Base-by-base conservation (phyloP, 495 filamentous ascomycete species). In the Aspergillus nanangensis region DNA sequence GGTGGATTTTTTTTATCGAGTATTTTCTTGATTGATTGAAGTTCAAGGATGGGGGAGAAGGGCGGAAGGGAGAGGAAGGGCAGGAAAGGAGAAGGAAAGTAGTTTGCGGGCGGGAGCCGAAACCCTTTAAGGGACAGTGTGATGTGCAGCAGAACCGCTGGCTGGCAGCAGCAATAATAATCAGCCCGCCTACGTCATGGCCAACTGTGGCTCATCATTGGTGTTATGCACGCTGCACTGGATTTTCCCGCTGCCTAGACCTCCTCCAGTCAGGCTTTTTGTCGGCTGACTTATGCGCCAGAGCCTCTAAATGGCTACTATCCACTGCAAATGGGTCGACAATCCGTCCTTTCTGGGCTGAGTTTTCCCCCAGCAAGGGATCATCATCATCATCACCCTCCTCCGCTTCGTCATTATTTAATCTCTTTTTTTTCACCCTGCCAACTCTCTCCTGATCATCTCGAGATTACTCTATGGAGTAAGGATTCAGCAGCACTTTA, bases 261-360 rank as follows among this genome's bases (percentile, higher is more conserved):
- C 39, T 21, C 10, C 11, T 13, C 35, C 17, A 41, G n/a, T 15
- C 32, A 20, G 11, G 27, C n/a, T 20, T 46, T 10, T 17, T 41
- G 38, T 47, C 37, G 45, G 45, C 35, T 47, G 45, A 47, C 45
- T 47, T 47, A 31, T 47, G 44, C 44, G 44, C n/a, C n/a, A n/a
- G n/a, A n/a, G n/a, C n/a, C n/a, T n/a, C n/a, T n/a, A n/a, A n/a
- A n/a, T n/a, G n/a, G n/a, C n/a, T n/a, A n/a, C n/a, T n/a, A n/a
- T n/a, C n/a, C n/a, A n/a, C n/a, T n/a, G n/a, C n/a, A n/a, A n/a
- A n/a, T n/a, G 27, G 27, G 27, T 31, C 8, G n/a, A 18, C n/a
- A 18, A 35, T 2, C 9, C n/a, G n/a, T n/a, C n/a, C n/a, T n/a
- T 15, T 17, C 33, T 36, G 15, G 33, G 33, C 33, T 17, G 33